Evolutionary conservation across 192 early-diverging fungal species (phyloP), one percentile per base, ranked within the genome.

Genomic region (Chytriomyces hyalinus): DNA sequence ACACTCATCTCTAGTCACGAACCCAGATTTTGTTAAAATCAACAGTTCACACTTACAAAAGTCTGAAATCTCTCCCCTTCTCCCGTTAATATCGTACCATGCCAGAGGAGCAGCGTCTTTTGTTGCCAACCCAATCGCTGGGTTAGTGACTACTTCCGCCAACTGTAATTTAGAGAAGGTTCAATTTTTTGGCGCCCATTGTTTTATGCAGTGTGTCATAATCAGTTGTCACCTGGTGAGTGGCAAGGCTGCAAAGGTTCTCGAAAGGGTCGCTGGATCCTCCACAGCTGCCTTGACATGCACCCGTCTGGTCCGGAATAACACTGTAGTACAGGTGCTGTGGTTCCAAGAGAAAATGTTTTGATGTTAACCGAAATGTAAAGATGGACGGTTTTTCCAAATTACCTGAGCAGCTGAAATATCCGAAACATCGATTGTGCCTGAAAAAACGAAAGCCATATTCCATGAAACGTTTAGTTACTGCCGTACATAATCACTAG

Each of bases 1-100:
- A 26, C 24, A 26, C 24, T 26, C 24, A 0, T 0, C 24, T 26
- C n/a, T 26, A 26, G 24, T 26, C 24, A 22, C 57, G 17, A 60
- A 60, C 36, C 36, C 36, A 36, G 36, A 36, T 36, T 4, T 36
- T 26, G 0, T 36, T 36, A 36, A 36, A 36, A 36, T 36, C 4
- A 36, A 36, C 36, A 36, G 24, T 36, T 2, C 4, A 0, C 36
- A 36, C 36, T 36, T 36, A 36, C 36, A 36, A 36, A 36, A 36
- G 36, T 36, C 36, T 3, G 36, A 81, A 44, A 78, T 72, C 22
- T 81, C 80, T 24, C 60, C 80, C 22, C 51, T 81, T 62, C 78
- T 76, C 24, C 80, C 74, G 59, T 65, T 78, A 28, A 24, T 26
- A 65, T 79, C 76, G 65, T 82, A 82, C 81, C 81, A 82, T 9